Conservation (phyloP, 306 rosid genomes). For the Mimosa pudica region DNA sequence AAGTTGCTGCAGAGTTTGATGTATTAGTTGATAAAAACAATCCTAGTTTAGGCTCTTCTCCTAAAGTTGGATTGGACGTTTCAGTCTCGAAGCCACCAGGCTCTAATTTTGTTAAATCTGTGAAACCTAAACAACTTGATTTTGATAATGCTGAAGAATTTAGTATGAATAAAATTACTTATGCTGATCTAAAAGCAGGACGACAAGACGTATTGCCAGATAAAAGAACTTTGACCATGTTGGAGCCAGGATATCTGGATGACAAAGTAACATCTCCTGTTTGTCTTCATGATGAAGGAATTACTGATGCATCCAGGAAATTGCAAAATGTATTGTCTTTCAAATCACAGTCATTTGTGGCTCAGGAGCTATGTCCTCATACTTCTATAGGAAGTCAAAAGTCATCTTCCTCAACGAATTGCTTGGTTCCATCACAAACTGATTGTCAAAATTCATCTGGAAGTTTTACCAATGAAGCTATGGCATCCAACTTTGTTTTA, state of each 20-base stretch:
- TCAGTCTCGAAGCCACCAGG: slow-evolving; percentile 31
- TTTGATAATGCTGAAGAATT: slow-evolving; percentile 50
- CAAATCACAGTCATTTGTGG: slow-evolving; percentile 33
- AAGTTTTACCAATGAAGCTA: slow-evolving; percentile 36
- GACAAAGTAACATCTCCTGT: slow-evolving; percentile 28
- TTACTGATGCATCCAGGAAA: slow-evolving; percentile 20
- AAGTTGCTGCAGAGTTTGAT: slow-evolving; percentile 37
- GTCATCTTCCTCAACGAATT: slow-evolving; percentile 36
- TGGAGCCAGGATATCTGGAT: neutral
- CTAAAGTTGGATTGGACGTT: slow-evolving; percentile 45
- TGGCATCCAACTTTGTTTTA: slow-evolving; percentile 33
- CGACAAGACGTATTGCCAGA: slow-evolving; percentile 36
- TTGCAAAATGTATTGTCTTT: slow-evolving; percentile 25
- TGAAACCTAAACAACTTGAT: slow-evolving; percentile 60
- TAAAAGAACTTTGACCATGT: neutral
- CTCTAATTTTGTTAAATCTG: slow-evolving; percentile 46
- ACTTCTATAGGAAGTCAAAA: slow-evolving; percentile 32
- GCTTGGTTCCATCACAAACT: slow-evolving; percentile 34
- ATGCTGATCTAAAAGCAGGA: slow-evolving; percentile 38
- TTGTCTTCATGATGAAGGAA: neutral
- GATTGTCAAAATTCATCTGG: slow-evolving; percentile 34
- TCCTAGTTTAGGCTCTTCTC: slow-evolving; percentile 34
- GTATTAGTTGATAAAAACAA: slow-evolving; percentile 36
- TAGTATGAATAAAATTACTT: slow-evolving; percentile 42
- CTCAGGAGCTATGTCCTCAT: slow-evolving; percentile 32